Conservation (phyloP, 139 green algal species). For the Coelastrella sp. region DNA sequence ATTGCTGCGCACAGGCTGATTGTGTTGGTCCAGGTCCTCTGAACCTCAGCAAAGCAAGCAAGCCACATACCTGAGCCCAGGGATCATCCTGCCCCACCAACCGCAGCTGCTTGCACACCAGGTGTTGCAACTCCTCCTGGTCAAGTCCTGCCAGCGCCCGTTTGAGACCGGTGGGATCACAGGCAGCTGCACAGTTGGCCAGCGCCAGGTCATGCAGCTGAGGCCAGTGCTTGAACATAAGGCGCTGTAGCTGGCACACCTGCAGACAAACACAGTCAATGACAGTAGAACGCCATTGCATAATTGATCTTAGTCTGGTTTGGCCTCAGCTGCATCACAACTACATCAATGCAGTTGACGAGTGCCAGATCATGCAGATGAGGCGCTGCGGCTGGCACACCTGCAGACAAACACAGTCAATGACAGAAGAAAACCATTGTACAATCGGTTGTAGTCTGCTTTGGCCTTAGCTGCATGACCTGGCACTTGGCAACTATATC, state of each 20-base stretch:
- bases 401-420: conserved; percentile 9
- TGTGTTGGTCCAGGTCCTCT: too few relatives aligned
- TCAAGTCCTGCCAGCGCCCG: conserved; percentile 73
- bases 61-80: conserved; percentile 58
- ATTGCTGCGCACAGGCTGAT: too few relatives aligned
- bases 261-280: conserved; percentile 4
- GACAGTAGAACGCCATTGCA: neutral
- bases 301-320: too few relatives aligned
- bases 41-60: too few relatives aligned
- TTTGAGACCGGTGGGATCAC: conserved; percentile 71
- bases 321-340: too few relatives aligned
- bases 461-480: too few relatives aligned
- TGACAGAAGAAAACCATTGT: neutral
- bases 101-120: conserved; percentile 87
- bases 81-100: conserved; percentile 84
- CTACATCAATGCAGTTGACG: too few relatives aligned
- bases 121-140: conserved; percentile 74
- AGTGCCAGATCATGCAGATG: conserved; percentile 87
- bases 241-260: conserved; percentile 89
- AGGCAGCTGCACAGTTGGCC: conserved; percentile 83
- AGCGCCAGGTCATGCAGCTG: conserved; percentile 87
- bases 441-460: too few relatives aligned
- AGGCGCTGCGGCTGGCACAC: conserved; percentile 92
- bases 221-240: conserved; percentile 89
- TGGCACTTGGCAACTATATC: too few relatives aligned